Conservation (phyloP, 176 grass and related monocot species). For the Triticum dicoccoides region DNA sequence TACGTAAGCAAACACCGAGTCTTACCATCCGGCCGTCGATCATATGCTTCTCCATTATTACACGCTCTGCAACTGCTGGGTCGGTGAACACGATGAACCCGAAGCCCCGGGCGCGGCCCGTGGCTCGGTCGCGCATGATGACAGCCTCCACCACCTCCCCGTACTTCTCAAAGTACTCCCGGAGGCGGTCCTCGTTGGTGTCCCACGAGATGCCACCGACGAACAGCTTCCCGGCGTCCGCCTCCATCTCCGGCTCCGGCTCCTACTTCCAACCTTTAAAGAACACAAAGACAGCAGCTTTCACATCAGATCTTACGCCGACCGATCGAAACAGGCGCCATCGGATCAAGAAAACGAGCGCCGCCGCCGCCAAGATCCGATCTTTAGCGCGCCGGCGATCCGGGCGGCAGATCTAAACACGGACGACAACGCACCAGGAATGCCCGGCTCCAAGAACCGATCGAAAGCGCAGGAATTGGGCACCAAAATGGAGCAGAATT, state of each 20-base stretch:
- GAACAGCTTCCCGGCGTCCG: conserved; percentile 80
- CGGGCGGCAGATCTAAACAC: conserved; percentile 39
- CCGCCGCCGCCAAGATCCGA: conserved; percentile 8
- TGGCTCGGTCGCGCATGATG: conserved; percentile 79
- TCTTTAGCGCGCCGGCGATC: conserved; percentile 9
- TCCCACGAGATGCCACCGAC: conserved; percentile 97
- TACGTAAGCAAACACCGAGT: neutral
- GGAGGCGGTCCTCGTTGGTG: conserved; percentile 84
- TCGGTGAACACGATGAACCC: conserved; percentile 90
- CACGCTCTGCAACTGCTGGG: conserved; percentile 55
- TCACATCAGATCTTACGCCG: conserved; percentile 43
- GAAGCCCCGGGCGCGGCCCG: conserved; percentile 74
- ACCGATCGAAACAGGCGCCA: conserved; percentile 33
- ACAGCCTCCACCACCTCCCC: conserved; percentile 90
- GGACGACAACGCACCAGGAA: conserved; percentile 31
- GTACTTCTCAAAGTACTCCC: conserved; percentile 77
- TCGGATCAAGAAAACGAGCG: conserved; percentile 34
- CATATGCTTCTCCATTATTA: conserved; percentile 84
- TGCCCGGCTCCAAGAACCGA: conserved; percentile 33
- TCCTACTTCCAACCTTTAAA: conserved; percentile 21
- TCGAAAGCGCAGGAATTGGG: conserved; percentile 34
- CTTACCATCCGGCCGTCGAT: conserved; percentile 91
- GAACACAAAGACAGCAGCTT: conserved; percentile 31
- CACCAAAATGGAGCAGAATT: conserved; percentile 34
- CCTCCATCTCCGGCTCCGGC: conserved; percentile 56